Evolutionary conservation across 163 green algal species (phyloP).

Genomic region (Scenedesmus sp.): DNA sequence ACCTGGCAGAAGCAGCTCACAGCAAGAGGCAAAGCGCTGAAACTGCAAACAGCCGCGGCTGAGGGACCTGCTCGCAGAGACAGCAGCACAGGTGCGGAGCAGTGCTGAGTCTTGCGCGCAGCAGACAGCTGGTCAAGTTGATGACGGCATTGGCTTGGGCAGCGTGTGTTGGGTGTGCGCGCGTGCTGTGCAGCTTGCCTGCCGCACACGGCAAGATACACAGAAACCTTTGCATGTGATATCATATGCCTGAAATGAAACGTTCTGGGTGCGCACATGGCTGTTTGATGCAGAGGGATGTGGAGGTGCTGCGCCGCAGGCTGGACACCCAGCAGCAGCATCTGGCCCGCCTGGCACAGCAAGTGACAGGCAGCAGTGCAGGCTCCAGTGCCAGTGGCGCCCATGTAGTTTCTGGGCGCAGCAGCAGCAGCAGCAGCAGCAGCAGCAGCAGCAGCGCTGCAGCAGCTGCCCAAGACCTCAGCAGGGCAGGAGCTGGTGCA

Average conservation of each 20-base stretch:
- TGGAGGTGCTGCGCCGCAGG: constrained; percentile 12
- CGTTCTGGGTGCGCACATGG: neutral
- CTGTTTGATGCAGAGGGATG: constrained; percentile 1
- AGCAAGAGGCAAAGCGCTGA: no score
- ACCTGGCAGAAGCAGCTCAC: neutral
- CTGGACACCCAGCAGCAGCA: constrained; percentile 38
- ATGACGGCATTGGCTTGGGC: no score
- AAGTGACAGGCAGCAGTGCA: neutral
- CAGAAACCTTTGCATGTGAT: no score
- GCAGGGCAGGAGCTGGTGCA: neutral
- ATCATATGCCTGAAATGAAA: no score
- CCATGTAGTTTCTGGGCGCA: neutral
- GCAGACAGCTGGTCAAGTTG: no score
- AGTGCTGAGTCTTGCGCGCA: neutral
- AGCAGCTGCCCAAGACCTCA: neutral
- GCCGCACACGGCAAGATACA: no score
- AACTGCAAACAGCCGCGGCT: no score
- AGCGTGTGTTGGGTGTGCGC: neutral
- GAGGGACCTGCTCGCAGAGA: constrained; percentile 17
- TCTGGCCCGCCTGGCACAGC: constrained; percentile 27
- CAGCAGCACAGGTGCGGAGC: constrained; percentile 29
- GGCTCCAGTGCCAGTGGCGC: neutral
- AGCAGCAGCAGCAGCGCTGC: neutral
- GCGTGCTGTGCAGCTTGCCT: no score
- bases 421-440: neutral